These are phyloP conservation scores for Cetraspora pellucida DNA, from an alignment of 192 early-diverging fungal genomes.

Conservation along the genomic window DNA sequence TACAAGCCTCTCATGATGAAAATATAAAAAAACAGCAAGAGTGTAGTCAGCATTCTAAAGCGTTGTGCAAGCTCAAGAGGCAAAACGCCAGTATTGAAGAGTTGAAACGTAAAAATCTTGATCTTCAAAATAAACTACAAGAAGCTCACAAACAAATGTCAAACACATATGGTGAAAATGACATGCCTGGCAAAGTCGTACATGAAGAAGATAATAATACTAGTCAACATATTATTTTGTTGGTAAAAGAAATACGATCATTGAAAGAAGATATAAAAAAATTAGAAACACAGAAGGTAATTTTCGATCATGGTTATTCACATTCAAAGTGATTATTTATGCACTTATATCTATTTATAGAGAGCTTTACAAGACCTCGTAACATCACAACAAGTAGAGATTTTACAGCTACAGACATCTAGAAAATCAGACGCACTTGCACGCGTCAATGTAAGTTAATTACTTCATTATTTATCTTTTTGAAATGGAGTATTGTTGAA, in stretches of 20 bases:
- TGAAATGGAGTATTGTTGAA: neutral
- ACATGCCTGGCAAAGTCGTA: neutral
- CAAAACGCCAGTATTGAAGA: neutral
- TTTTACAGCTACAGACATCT: neutral
- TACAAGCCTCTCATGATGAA: neutral
- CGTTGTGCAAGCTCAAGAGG: neutral
- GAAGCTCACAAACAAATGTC: neutral
- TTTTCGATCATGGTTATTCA: neutral
- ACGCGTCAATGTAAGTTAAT: neutral
- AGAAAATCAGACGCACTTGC: neutral
- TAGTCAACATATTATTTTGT: neutral
- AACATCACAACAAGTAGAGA: conserved; percentile 9
- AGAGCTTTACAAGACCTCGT: conserved; percentile 20
- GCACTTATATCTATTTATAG: neutral
- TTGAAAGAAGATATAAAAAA: conserved; percentile 16
- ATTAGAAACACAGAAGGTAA: conserved; percentile 9
- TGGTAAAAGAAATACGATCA: conserved; percentile 3
- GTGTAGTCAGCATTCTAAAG: neutral
- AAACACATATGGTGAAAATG: neutral
- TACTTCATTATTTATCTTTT: neutral
- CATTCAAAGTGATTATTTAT: neutral
- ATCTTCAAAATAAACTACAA: neutral
- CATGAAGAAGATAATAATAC: neutral
- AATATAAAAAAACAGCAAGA: neutral
- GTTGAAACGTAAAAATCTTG: neutral